Conservation (phyloP, 208 protist species). For the Wallacemonas collosoma region DNA sequence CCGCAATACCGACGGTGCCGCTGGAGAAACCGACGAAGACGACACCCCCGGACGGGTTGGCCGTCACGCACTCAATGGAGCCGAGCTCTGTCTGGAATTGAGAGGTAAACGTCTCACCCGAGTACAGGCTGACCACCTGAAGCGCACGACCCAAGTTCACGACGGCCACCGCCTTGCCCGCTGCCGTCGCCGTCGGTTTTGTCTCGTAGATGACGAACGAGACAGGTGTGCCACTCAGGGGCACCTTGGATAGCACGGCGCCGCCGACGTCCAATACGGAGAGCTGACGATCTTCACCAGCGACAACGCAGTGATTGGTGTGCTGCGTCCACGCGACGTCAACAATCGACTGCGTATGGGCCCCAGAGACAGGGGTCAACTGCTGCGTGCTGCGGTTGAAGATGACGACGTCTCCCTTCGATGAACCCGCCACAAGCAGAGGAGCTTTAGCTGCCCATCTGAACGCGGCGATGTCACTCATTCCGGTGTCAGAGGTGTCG, state of each 20-base stretch:
- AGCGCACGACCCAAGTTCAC: conserved; percentile 63
- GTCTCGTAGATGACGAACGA: conserved; percentile 64
- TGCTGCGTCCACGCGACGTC: conserved; percentile 83
- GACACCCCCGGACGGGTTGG: conserved; percentile 27
- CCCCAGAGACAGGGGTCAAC: conserved; percentile 86
- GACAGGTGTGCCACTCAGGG: conserved; percentile 47
- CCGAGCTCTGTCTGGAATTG: conserved; percentile 80
- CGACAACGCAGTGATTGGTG: conserved; percentile 79
- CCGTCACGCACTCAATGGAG: conserved; percentile 45
- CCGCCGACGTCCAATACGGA: conserved; percentile 88
- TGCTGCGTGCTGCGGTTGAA: conserved; percentile 94
- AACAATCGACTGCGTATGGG: conserved; percentile 90
- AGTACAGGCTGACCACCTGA: conserved; percentile 50
- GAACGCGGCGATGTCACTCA: conserved; percentile 89
- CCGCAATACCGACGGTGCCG: conserved; percentile 57
- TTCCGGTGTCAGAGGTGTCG: conserved; percentile 84
- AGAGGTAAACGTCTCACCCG: conserved; percentile 49
- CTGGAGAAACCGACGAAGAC: conserved; percentile 61
- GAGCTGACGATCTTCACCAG: conserved; percentile 86
- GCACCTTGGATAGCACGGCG: conserved; percentile 53
- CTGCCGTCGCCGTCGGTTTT: conserved; percentile 13
- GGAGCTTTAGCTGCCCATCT: conserved; percentile 84
- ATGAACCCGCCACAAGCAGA: conserved; percentile 86
- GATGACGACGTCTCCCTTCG: conserved; percentile 91
- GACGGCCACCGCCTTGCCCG: conserved; percentile 49